phyloP scores from a whole-genome alignment of 2,329 filamentous ascomycete genomes.

The Botrytis galanthina region DNA sequence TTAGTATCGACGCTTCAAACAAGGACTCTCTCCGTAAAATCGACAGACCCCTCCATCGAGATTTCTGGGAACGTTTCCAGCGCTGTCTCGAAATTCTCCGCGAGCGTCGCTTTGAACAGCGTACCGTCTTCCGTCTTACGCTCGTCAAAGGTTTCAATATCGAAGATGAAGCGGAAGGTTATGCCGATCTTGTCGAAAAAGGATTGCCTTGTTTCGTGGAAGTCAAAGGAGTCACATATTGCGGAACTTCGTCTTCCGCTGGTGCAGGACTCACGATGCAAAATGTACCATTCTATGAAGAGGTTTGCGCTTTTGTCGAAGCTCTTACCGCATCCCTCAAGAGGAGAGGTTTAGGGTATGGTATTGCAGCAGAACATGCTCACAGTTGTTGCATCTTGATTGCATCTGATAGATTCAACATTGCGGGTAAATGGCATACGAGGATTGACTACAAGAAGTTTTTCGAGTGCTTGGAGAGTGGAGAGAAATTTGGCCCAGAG shows the following conservation, averaged over 20 bases:
- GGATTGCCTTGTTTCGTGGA: conserved; percentile 91
- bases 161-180: conserved; percentile 87
- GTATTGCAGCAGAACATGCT: conserved; percentile 90
- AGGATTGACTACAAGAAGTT: conserved; percentile 87
- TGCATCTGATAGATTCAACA: conserved; percentile 75
- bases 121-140: conserved; percentile 91
- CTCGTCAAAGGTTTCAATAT: conserved; percentile 98
- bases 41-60: conserved; percentile 86
- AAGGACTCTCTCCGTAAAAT: conserved; percentile 83
- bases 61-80: conserved; percentile 97
- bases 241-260: conserved; percentile 81
- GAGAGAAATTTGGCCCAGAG: conserved; percentile 71
- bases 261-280: conserved; percentile 91
- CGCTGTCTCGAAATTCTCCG: conserved; percentile 86
- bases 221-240: conserved; percentile 96
- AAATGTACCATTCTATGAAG: conserved; percentile 94
- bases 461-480: conserved; percentile 77
- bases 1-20: conserved; percentile 93
- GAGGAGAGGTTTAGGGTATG: conserved; percentile 73
- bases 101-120: conserved; percentile 77
- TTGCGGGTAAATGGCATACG: conserved; percentile 82
- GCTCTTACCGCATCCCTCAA: conserved; percentile 69
- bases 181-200: conserved; percentile 82
- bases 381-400: conserved; percentile 92
- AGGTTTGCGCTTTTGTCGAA: conserved; percentile 79